phyloP scores from a whole-genome alignment of 2,329 filamentous ascomycete species.

The Fusarium heterosporum region DNA sequence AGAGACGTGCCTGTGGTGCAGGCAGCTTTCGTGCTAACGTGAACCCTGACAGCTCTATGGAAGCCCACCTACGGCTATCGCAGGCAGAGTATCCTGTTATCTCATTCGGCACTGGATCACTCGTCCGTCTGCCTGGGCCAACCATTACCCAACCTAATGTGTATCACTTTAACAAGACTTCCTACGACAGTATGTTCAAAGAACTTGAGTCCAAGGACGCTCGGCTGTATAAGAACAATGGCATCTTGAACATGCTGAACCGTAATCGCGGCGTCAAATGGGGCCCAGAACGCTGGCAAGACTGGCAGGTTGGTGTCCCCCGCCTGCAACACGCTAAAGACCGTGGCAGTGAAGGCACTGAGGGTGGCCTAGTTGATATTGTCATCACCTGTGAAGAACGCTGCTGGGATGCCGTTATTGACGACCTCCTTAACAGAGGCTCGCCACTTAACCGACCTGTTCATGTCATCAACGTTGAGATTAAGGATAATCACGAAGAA shows the following conservation, averaged over 20 bases:
- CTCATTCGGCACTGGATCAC: constrained; percentile 95
- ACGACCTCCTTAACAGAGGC: constrained; percentile 89
- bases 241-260: constrained; percentile 94
- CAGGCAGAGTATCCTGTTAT: constrained; percentile 92
- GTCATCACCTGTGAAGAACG: constrained; percentile 98
- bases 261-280: constrained; percentile 93
- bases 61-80: constrained; percentile 94
- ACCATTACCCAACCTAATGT: constrained; percentile 94
- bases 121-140: constrained; percentile 92
- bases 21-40: constrained; percentile 9
- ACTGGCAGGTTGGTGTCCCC: constrained; percentile 91
- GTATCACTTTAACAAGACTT: constrained; percentile 97
- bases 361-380: constrained; percentile 90
- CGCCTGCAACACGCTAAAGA: constrained; percentile 80
- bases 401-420: constrained; percentile 97
- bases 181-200: constrained; percentile 93
- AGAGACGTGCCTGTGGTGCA: neutral
- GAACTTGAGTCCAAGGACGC: constrained; percentile 89
- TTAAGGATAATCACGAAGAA: constrained; percentile 98
- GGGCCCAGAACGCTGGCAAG: constrained; percentile 97
- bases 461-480: constrained; percentile 98
- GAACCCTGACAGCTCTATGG: constrained; percentile 70
- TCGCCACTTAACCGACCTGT: constrained; percentile 90
- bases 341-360: constrained; percentile 82
- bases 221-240: constrained; percentile 89